A percentile compares a stretch with the other conserved stretches of the same genome.
Conservation (phyloP, 1,139 yeast species). For the Nakaseomyces kungkrabaensis region DNA sequence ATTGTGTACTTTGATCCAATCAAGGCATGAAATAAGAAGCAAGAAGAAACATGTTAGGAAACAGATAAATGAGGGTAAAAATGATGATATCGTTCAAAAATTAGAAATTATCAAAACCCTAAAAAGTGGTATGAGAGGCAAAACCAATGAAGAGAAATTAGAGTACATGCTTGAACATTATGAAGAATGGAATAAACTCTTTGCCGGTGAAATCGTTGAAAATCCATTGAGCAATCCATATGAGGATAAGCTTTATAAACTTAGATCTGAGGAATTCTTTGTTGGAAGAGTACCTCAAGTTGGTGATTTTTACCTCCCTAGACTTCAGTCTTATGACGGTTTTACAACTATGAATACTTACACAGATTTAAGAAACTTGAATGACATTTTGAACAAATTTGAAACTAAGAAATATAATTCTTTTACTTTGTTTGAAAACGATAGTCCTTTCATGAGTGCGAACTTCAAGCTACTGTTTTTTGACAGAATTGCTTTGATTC, state of each 20-base stretch:
- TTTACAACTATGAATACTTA: conserved; percentile 16
- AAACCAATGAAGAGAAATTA: conserved; percentile 14
- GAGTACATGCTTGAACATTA: conserved; percentile 13
- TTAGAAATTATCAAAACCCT: conserved; percentile 20
- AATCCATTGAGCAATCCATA: conserved; percentile 25
- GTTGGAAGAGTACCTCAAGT: conserved; percentile 28
- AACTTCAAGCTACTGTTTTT: conserved; percentile 26
- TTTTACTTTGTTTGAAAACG: conserved; percentile 23
- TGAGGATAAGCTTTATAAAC: conserved; percentile 25
- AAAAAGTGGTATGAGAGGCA: conserved; percentile 11
- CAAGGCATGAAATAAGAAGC: conserved; percentile 24
- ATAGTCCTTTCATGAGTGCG: conserved; percentile 25
- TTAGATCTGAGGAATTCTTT: conserved; percentile 27
- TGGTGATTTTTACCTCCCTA: conserved; percentile 29
- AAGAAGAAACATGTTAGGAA: conserved; percentile 26
- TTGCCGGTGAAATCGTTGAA: conserved; percentile 24
- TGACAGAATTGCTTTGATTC: conserved; percentile 24
- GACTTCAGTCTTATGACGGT: conserved; percentile 24
- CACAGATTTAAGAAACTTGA: conserved; percentile 19
- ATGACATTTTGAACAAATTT: conserved; percentile 16
- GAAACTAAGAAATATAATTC: conserved; percentile 19
- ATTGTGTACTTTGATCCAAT: conserved; percentile 20
- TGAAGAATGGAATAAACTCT: conserved; percentile 22
- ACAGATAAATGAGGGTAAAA: conserved; percentile 23
- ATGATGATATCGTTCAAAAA: conserved; percentile 19